Conservation (phyloP, 441 rosid genomes). For the Gossypium lobatum region DNA sequence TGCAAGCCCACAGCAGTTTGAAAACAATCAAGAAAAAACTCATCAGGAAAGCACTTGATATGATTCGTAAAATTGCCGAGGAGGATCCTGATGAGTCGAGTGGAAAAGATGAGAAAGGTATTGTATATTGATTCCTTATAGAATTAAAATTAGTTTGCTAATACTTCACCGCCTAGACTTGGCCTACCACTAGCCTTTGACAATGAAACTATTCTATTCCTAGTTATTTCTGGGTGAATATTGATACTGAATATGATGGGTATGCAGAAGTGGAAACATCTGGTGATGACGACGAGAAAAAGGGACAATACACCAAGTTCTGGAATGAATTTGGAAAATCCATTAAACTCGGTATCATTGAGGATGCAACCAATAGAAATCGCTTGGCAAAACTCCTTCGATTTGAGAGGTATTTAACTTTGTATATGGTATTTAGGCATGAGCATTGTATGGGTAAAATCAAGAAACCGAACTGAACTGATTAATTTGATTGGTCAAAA, state of each 20-base stretch:
- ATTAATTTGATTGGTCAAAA: neutral
- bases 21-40: constrained; percentile 95
- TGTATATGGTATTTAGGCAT: neutral
- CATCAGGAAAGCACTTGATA: constrained; percentile 88
- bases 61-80: constrained; percentile 81
- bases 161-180: neutral
- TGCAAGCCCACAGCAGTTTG: constrained; percentile 86
- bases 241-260: constrained; percentile 7
- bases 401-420: constrained; percentile 64
- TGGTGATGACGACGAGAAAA: constrained; percentile 62
- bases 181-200: neutral
- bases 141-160: neutral
- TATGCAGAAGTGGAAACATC: constrained; percentile 57
- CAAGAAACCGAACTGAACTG: neutral
- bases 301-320: constrained; percentile 76
- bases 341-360: constrained; percentile 85
- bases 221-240: neutral
- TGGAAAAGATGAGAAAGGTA: constrained; percentile 75
- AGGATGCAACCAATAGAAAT: constrained; percentile 86
- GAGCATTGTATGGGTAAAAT: neutral
- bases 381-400: constrained; percentile 87
- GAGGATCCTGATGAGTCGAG: constrained; percentile 83
- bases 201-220: neutral
- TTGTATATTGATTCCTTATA: neutral
- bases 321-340: constrained; percentile 97